These are phyloP conservation scores for Hydnomerulius pinastri DNA, from an alignment of 768 basidiomycete species.

Conservation along the genomic window DNA sequence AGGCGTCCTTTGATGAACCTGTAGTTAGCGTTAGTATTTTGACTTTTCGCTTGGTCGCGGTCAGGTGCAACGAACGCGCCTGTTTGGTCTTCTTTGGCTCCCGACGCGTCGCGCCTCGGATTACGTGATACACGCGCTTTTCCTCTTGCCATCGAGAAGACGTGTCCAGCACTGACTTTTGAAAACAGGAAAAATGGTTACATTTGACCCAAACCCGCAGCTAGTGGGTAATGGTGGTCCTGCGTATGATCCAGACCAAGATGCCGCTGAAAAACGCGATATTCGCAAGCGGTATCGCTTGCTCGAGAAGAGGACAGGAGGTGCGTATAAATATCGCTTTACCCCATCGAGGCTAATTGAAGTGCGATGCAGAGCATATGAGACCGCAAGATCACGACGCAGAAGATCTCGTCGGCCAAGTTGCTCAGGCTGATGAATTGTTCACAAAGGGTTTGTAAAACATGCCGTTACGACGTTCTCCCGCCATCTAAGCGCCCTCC, in stretches of 20 bases:
- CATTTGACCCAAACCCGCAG: slow-evolving; percentile 7
- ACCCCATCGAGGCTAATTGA: background rate
- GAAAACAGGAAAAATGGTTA: slow-evolving; percentile 17
- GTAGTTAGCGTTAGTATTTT: background rate
- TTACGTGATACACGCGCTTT: slow-evolving; percentile 9
- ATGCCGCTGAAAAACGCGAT: slow-evolving; percentile 75
- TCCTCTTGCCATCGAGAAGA: background rate
- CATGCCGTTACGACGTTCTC: slow-evolving; percentile 2
- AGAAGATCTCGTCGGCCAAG: slow-evolving; percentile 54
- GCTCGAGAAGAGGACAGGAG: slow-evolving; percentile 63
- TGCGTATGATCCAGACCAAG: slow-evolving; percentile 82
- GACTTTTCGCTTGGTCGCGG: background rate
- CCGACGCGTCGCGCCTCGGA: slow-evolving; percentile 26
- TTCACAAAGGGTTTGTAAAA: slow-evolving; percentile 58
- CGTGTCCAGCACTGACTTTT: background rate
- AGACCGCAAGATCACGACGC: slow-evolving; percentile 59
- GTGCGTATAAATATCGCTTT: slow-evolving; percentile 37
- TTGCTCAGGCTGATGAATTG: slow-evolving; percentile 58
- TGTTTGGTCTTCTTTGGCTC: slow-evolving; percentile 24
- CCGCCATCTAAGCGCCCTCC: background rate
- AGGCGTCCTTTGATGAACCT: background rate
- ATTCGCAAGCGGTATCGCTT: slow-evolving; percentile 74
- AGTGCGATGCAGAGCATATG: slow-evolving; percentile 38
- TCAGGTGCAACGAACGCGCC: background rate
- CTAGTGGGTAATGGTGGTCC: slow-evolving; percentile 31